These are phyloP conservation scores for Ganoderma leucocontextum DNA, from an alignment of 1,284 basidiomycete genomes.

Conservation along the genomic window DNA sequence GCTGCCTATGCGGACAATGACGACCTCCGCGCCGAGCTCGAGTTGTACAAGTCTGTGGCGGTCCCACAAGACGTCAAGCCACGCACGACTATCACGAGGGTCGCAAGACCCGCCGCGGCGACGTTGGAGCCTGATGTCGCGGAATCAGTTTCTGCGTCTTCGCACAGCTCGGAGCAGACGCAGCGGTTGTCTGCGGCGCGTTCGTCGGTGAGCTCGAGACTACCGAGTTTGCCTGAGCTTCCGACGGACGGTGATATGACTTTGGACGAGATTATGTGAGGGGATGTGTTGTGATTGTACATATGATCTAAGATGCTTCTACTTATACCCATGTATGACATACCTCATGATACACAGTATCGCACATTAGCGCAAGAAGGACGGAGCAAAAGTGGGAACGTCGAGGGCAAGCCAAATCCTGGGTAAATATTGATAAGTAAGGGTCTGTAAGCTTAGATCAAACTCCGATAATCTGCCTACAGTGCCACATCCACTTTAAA, in stretches of 20 bases:
- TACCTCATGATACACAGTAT: neutral
- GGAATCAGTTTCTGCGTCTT: constrained; percentile 13
- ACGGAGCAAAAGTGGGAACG: neutral
- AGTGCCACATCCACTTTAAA: too few relatives aligned
- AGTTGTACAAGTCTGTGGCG: constrained; percentile 74
- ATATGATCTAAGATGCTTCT: constrained; percentile 5
- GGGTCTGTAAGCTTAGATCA: too few relatives aligned
- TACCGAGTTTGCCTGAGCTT: constrained; percentile 27
- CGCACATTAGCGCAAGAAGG: too few relatives aligned
- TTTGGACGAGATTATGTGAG: constrained; percentile 59
- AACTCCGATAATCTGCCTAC: too few relatives aligned
- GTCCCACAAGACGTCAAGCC: constrained; percentile 66
- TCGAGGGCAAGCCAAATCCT: neutral
- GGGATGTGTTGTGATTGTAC: neutral
- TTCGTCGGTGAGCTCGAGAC: constrained; percentile 13
- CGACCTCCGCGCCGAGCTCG: constrained; percentile 67
- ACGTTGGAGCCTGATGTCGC: constrained; percentile 53
- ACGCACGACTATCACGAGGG: constrained; percentile 67
- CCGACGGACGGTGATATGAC: constrained; percentile 57
- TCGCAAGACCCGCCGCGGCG: constrained; percentile 62
- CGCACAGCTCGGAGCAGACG: constrained; percentile 10
- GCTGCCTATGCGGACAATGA: constrained; percentile 54
- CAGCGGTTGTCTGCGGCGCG: constrained; percentile 9
- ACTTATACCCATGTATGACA: neutral
- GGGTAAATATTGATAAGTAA: neutral